Base-by-base conservation (phyloP, 202 grass and related monocot species). In the Cymbopogon flexuosus region DNA sequence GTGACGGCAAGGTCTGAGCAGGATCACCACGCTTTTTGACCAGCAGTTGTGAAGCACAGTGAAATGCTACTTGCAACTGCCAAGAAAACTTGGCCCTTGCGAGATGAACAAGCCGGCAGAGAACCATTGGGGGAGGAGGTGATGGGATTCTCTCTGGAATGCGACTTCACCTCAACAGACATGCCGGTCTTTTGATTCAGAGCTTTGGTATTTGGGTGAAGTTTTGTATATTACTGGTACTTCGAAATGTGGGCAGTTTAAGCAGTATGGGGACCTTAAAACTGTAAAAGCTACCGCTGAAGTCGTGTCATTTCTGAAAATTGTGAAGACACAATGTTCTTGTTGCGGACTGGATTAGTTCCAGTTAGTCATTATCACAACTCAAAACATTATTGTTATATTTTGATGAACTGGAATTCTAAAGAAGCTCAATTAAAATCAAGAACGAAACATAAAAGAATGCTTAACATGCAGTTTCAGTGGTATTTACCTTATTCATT, bases 21-120 rank as follows among this genome's bases (percentile, higher is more conserved):
- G 83, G 79, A 27, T 68, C 64, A 60, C 77, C 65, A 88, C 83
- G 62, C 79, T 81, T 88, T 90, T 93, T 86, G 76, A 88, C 87
- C 79, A 74, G 79, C 69, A 65, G 60, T 74, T 76, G 70, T 22
- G 73, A 67, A 79, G 74, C 73, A 89, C 79, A 69, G 83, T 69
- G 52, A 79, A 74, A 39, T 86, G 83, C 52, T 68, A 61, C 67
- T 62, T 86, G 79, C 79, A 75, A 33, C 24, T 83, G 86, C 83
- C 87, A 64, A 83, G 79, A 86, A 89, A 86, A 72, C 23, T 75
- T 86, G 87, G 14, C 62, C 73, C 75, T 83, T 83, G 75, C 49
- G 51, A 79, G 79, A 79, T 75, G 79, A 82, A 83, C 83, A 79
- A 83, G n/a, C 30, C 45, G 79, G 68, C 83, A 75, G 47, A 73